A percentile compares a stretch with the other conserved stretches of the same genome.
Conservation (phyloP, 139 green algal species). For the Chlorella ohadii region DNA sequence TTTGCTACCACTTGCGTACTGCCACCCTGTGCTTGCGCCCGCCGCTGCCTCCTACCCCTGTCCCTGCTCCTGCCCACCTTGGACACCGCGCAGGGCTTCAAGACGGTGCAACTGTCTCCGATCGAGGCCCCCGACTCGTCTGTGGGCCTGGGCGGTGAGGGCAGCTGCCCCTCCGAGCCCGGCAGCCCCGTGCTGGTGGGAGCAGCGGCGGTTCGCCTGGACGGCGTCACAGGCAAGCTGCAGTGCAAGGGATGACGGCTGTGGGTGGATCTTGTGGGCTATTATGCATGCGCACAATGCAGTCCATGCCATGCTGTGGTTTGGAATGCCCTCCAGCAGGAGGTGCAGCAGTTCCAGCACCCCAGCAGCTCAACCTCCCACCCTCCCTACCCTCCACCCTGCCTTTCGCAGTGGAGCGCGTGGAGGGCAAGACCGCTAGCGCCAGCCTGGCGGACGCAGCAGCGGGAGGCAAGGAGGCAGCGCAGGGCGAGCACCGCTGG, state of each 20-base stretch:
- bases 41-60: background rate
- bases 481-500: conserved; percentile 33
- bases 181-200: background rate
- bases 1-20: too few relatives aligned
- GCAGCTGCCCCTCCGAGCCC: background rate
- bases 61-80: background rate
- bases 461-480: background rate
- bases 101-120: background rate
- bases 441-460: background rate
- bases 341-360: too few relatives aligned
- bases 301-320: too few relatives aligned
- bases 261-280: too few relatives aligned
- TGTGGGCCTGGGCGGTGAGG: background rate
- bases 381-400: too few relatives aligned
- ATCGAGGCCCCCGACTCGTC: background rate
- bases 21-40: too few relatives aligned
- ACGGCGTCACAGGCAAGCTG: background rate
- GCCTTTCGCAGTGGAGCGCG: too few relatives aligned
- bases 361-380: too few relatives aligned
- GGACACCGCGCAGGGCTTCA: background rate
- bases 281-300: too few relatives aligned
- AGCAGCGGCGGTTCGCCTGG: background rate
- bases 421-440: too few relatives aligned
- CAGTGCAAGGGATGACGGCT: too few relatives aligned
- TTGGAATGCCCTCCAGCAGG: too few relatives aligned